A percentile compares a stretch with the other conserved stretches of the same genome.
These are phyloP conservation scores for Candida methanosorbosa DNA, from an alignment of 805 yeast genomes.

Conservation along the genomic window DNA sequence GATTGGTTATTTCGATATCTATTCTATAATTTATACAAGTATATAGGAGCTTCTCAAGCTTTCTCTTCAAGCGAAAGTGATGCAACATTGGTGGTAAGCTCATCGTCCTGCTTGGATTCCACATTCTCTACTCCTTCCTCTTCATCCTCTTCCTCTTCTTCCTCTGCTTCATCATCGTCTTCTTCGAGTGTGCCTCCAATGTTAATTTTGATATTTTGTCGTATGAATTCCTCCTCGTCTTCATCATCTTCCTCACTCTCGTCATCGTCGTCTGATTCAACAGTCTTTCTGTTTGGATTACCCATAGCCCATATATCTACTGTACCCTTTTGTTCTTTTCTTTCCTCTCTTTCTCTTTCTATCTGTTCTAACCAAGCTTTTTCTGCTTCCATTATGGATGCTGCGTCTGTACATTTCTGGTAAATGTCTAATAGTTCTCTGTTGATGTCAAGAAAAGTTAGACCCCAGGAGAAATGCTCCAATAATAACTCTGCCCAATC, in stretches of 20 bases:
- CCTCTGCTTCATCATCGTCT: conserved; percentile 5
- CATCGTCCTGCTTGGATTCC: conserved; percentile 4
- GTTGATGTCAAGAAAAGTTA: conserved; percentile 76
- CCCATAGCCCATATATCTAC: conserved; percentile 76
- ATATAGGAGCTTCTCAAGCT: too few species aligned
- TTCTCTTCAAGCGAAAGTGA: too few species aligned
- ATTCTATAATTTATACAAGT: too few species aligned
- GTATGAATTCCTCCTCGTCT: conserved; percentile 17
- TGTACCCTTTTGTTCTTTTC: conserved; percentile 43
- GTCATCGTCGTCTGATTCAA: conserved; percentile 12
- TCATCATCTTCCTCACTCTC: conserved; percentile 18
- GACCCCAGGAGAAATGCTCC: conserved; percentile 87
- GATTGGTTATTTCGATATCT: too few species aligned
- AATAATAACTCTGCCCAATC: conserved; percentile 83
- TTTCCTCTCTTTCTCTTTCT: conserved; percentile 55
- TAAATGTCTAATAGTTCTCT: conserved; percentile 69
- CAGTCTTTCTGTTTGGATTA: conserved; percentile 49
- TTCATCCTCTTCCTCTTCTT: conserved; percentile 14
- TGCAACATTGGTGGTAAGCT: background rate
- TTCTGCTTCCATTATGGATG: conserved; percentile 64
- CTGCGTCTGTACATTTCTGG: conserved; percentile 73
- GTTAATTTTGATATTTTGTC: conserved; percentile 8
- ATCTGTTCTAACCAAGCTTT: conserved; percentile 61
- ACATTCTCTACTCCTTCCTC: conserved; percentile 11
- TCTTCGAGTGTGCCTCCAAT: conserved; percentile 6